Base-by-base conservation (phyloP, 225 moss, liverwort and hornwort genomes). In the Bryum argenteum region DNA sequence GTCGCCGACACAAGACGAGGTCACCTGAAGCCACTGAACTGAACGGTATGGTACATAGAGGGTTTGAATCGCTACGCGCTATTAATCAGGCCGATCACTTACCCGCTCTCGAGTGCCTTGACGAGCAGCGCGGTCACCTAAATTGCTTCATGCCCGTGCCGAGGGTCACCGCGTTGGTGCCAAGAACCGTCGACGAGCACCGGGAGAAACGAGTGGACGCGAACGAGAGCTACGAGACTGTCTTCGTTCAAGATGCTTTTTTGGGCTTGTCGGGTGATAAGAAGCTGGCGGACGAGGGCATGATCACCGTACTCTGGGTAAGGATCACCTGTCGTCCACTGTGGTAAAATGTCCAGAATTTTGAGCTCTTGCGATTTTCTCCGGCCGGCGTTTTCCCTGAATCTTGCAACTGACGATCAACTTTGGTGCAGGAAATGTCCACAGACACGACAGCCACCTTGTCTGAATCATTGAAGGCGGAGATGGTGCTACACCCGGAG, bases 31-130 rank as follows among this genome's bases (percentile, higher is more conserved):
- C 66, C 0, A 54, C 75, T 0, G 58, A 87, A 18, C 81, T 88
- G 0, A 63, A 64, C 26, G 40, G 26, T 1, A 89, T 95, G 95
- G 90, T 95, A 0, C 86, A 91, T 0, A 93, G 84, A 10, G 92
- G 95, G 41, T 95, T 95, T 17, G 91, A 91, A 55, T 86, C 88
- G 28, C 85, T 95, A 1, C 92, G 95, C 0, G 91, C 95, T 1
- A 92, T 95, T 73, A 95, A 95, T 75, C 93, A 91, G 91, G 85
- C 92, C 0, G 95, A 95, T 69, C 95, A 95, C 11, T 76, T 95
- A 24, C 95, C 95, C 0, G 92, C 90, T 0, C 42, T 95, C 21
- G 72, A 88, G 6, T 83, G 65, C 54, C 11, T 95, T 3, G 90
- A 91, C 54, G 70, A 84, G 3, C 77, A 89, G 65, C 70, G 69